Conservation (phyloP, 805 yeast genomes). For the Metschnikowia picachoensis region DNA sequence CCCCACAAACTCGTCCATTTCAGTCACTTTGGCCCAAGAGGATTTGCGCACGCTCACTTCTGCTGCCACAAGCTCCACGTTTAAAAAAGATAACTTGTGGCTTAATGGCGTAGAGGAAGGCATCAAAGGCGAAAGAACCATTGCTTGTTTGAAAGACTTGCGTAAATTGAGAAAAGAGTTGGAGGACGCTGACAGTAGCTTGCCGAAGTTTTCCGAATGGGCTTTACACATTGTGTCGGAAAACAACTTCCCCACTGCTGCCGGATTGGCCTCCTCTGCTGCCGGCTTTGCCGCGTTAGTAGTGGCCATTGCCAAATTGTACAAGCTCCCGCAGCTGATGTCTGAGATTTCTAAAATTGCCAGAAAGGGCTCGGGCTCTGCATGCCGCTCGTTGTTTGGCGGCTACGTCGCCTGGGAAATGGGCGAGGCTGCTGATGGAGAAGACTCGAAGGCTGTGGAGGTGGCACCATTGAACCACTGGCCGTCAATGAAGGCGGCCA, state of each 20-base stretch:
- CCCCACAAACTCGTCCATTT: constrained; percentile 94
- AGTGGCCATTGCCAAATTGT: constrained; percentile 79
- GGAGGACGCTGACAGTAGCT: constrained; percentile 50
- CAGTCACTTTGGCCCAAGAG: constrained; percentile 88
- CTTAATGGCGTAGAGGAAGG: constrained; percentile 83
- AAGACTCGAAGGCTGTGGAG: constrained; percentile 91
- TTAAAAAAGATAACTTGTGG: constrained; percentile 66
- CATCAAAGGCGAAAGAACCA: constrained; percentile 56
- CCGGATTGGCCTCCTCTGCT: constrained; percentile 96
- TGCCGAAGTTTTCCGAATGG: constrained; percentile 62
- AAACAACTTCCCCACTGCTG: constrained; percentile 98
- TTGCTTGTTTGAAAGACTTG: constrained; percentile 73
- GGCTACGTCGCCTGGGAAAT: constrained; percentile 99
- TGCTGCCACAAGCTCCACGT: constrained; percentile 62
- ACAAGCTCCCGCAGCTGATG: constrained; percentile 76
- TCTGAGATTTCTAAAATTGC: constrained; percentile 91
- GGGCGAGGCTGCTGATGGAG: constrained; percentile 76
- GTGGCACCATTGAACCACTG: constrained; percentile 82
- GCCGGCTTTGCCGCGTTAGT: constrained; percentile 98
- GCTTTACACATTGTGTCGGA: constrained; percentile 81
- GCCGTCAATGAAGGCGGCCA: constrained; percentile 88
- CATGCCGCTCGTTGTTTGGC: constrained; percentile 94
- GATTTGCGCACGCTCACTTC: constrained; percentile 92
- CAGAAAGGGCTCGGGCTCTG: constrained; percentile 97
- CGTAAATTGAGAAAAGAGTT: constrained; percentile 60